Percentiles rank a stretch among this genome's conserved stretches.
Conservation (phyloP, 345 rosid species). For the Psidium friedrichsthalianum region DNA sequence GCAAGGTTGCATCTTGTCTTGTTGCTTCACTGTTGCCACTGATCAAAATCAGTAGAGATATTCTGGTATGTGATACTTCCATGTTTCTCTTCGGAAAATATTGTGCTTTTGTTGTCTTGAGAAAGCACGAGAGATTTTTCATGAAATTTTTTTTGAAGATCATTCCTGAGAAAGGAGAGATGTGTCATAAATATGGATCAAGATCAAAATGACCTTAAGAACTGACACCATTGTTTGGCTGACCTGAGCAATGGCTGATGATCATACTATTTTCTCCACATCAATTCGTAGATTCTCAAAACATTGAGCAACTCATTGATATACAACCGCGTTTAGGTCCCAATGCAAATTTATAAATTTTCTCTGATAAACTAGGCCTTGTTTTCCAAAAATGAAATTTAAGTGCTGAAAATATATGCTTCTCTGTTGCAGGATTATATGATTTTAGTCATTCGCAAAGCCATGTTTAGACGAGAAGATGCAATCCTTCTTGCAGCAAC, state of each 20-base stretch:
- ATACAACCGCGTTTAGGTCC: neutral
- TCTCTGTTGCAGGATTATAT: conserved; percentile 42
- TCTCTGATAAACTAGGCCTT: neutral
- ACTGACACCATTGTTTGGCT: neutral
- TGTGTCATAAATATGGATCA: neutral
- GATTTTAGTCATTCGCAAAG: conserved; percentile 69
- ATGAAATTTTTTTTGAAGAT: neutral
- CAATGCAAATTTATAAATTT: neutral
- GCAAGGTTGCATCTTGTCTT: conserved; percentile 45
- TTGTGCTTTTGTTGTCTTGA: neutral
- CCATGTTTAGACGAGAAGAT: conserved; percentile 80
- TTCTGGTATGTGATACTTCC: conserved; percentile 32
- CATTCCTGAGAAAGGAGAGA: neutral
- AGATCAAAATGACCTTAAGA: neutral
- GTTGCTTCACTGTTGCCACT: conserved; percentile 61
- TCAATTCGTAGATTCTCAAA: neutral
- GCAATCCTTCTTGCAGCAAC: conserved; percentile 66
- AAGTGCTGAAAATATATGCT: neutral
- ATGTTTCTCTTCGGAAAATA: neutral
- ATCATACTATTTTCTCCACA: neutral
- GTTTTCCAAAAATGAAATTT: neutral
- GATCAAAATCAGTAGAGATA: conserved; percentile 50
- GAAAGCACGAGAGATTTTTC: neutral
- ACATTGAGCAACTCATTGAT: neutral
- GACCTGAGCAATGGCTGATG: neutral